Conservation (phyloP, 345 rosid genomes). For the Hypericum androsaemum region DNA sequence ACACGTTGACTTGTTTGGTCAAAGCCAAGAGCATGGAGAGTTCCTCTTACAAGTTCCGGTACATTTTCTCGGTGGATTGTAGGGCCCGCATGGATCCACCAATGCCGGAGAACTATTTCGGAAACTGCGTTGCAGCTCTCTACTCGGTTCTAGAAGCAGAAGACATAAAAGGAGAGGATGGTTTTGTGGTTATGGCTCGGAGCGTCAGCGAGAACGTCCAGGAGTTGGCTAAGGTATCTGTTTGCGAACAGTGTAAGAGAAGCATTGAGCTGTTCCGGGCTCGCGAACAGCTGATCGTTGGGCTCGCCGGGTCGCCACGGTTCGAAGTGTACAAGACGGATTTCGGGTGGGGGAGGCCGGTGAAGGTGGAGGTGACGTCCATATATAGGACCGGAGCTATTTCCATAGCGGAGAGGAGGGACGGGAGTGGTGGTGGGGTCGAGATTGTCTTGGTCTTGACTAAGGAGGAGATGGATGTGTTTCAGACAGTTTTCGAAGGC, state of each 20-base stretch:
- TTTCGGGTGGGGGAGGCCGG: constrained; percentile 22
- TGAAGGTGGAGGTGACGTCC: constrained; percentile 20
- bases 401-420: constrained; percentile 17
- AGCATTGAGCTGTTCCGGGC: background rate
- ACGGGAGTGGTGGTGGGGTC: constrained; percentile 10
- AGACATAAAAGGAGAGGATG: constrained; percentile 1
- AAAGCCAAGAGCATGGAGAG: constrained; percentile 12
- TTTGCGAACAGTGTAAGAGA: background rate
- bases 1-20: constrained; percentile 10
- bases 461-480: constrained; percentile 16
- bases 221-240: background rate
- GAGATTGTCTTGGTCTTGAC: constrained; percentile 21
- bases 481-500: constrained; percentile 3
- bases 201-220: background rate
- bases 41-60: constrained; percentile 3
- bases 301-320: constrained; percentile 7
- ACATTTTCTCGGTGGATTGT: constrained; percentile 18
- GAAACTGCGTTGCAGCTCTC: constrained; percentile 12
- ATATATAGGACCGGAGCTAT: constrained; percentile 12
- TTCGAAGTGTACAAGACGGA: constrained; percentile 12
- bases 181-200: background rate
- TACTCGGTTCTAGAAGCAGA: background rate
- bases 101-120: constrained; percentile 20
- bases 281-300: background rate
- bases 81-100: constrained; percentile 17